Evolutionary conservation across 176 grass and related monocot species (phyloP), one percentile per base, ranked within the genome.

Genomic region (Cenchrus purpureus): DNA sequence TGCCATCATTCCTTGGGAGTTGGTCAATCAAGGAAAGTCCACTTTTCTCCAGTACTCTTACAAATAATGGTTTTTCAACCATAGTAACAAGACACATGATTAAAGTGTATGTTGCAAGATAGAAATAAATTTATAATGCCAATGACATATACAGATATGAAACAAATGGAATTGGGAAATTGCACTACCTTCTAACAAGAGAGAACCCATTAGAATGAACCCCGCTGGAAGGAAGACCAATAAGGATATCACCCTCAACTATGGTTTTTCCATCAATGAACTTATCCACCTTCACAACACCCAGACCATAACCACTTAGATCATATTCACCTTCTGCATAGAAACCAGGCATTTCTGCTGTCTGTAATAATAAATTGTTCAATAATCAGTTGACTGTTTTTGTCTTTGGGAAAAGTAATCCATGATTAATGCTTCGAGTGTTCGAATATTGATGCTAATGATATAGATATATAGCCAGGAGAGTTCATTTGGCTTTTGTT

Each of bases 141-240:
- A 70, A 54, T 44, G n/a, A 77, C 68, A 15, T 19, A 29, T 58
- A 10, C 22, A 2, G 13, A 82, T 43, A 52, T 29, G 2, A 48
- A 76, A 37, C 28, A 87, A 69, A 25, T n/a, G 32, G 14, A 63
- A 62, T 16, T 57, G 42, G 56, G 48, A 29, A 87, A 54, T 54
- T 43, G 52, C 28, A 76, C 15, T 87, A 94, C 95, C 92, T 94
- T 92, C 95, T 92, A 40, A 88, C 95, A 6, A 97, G 92, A 17
- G 95, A 97, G 71, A 97, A 93, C 1, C 95, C 92, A 20, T 97
- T 97, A 25, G 95, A 94, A 86, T 97, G 95, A 74, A 97, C 90
- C 29, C 95, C 90, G 72, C 92, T 97, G 32, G 95, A 94, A 87
- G 95, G 90, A 86, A 97, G 90, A 62, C 95, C 95, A 71, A 97